phyloP scores from a whole-genome alignment of 2,329 filamentous ascomycete species.

The Bertia moriformis region DNA sequence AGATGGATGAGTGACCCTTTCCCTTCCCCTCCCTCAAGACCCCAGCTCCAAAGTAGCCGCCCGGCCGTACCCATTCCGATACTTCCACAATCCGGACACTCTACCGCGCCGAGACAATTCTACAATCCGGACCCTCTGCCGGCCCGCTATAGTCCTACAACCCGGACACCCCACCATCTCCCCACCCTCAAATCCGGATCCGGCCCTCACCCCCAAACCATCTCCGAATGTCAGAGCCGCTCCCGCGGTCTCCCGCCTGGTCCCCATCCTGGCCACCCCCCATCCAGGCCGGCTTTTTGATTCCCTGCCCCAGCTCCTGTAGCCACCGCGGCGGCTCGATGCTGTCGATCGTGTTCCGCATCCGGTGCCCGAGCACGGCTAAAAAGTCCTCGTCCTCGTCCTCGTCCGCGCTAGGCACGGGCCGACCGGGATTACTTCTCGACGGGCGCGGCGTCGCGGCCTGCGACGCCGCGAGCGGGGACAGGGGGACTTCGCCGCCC shows the following conservation, averaged over 20 bases:
- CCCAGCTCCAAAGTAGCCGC: too few species aligned
- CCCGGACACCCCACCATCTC: conserved; percentile 1
- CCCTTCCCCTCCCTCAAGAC: too few species aligned
- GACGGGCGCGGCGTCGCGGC: conserved; percentile 12
- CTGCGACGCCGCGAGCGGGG: conserved; percentile 23
- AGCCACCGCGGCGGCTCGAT: conserved; percentile 74
- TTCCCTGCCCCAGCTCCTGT: conserved; percentile 49
- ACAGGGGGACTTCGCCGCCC: too few species aligned
- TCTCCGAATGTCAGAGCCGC: conserved; percentile 31
- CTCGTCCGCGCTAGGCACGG: conserved; percentile 43
- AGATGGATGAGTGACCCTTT: too few species aligned
- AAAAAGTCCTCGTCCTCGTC: conserved; percentile 71
- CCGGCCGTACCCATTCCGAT: conserved; percentile 2
- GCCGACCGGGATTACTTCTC: too few species aligned
- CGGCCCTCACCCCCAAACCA: conserved; percentile 36
- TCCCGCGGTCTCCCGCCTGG: too few species aligned
- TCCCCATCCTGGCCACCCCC: conserved; percentile 11
- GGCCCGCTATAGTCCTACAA: too few species aligned
- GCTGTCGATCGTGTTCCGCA: conserved; percentile 83
- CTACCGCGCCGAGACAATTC: too few species aligned
- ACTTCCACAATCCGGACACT: conserved; percentile 4
- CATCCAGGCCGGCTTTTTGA: conserved; percentile 75
- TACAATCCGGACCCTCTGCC: too few species aligned
- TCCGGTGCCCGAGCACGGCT: conserved; percentile 65
- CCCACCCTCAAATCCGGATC: conserved; percentile 14